phyloP scores from a whole-genome alignment of 2,329 filamentous ascomycete species.

The Fusarium drepaniforme region DNA sequence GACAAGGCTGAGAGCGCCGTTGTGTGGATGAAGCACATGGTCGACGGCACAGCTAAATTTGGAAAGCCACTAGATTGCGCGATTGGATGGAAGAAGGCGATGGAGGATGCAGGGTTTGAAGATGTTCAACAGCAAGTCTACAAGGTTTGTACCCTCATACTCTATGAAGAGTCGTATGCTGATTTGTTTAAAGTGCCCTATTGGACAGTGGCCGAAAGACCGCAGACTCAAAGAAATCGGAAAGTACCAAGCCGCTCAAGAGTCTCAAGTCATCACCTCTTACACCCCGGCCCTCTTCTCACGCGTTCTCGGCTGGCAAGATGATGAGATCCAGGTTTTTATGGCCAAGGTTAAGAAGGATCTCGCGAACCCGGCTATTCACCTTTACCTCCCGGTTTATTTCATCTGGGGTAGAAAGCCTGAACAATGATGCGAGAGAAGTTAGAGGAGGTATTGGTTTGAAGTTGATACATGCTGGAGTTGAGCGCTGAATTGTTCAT shows the following conservation, averaged over 20 bases:
- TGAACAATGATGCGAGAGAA: neutral
- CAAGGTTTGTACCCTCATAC: neutral
- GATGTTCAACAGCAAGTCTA: conserved; percentile 16
- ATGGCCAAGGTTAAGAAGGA: conserved; percentile 38
- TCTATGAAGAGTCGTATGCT: rapidly evolving
- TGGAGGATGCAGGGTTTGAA: conserved; percentile 18
- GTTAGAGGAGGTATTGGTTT: neutral
- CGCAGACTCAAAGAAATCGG: conserved; percentile 28
- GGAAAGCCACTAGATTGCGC: conserved; percentile 16
- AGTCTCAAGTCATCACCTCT: conserved; percentile 32
- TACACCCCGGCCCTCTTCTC: conserved; percentile 37
- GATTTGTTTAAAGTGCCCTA: neutral
- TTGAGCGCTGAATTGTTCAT: neutral
- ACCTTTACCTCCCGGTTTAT: conserved; percentile 34
- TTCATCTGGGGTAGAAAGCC: conserved; percentile 40
- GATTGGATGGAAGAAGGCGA: conserved; percentile 9
- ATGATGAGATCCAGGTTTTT: conserved; percentile 34
- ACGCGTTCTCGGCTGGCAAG: conserved; percentile 35
- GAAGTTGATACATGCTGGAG: neutral
- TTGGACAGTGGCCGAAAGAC: conserved; percentile 26
- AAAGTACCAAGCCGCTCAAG: conserved; percentile 25
- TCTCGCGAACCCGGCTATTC: conserved; percentile 26
- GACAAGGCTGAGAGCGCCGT: neutral
- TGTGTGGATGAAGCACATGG: conserved; percentile 15
- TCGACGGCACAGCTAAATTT: neutral